phyloP scores from a whole-genome alignment of 225 moss, liverwort and hornwort species.

The Asterella californica region DNA sequence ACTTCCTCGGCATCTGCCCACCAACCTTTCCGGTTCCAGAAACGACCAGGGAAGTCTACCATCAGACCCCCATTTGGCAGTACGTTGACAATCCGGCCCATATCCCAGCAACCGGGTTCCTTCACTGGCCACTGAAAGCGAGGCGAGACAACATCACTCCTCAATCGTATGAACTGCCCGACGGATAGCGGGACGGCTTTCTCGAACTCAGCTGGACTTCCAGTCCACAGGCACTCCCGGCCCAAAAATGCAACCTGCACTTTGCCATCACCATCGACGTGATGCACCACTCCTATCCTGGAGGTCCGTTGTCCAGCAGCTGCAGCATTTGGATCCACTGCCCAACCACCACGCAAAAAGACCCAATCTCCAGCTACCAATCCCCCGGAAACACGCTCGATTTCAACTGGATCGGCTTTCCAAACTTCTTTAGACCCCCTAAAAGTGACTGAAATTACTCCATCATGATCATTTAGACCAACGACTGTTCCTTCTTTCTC shows the following conservation, averaged over 20 bases:
- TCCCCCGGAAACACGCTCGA: slow-evolving; percentile 79
- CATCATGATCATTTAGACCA: slow-evolving; percentile 65
- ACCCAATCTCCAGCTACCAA: slow-evolving; percentile 87
- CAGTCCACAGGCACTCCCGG: slow-evolving; percentile 71
- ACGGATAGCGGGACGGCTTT: slow-evolving; percentile 50
- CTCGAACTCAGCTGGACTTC: slow-evolving; percentile 65
- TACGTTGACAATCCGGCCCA: slow-evolving; percentile 69
- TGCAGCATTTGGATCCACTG: slow-evolving; percentile 35
- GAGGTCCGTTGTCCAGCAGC: slow-evolving; percentile 51
- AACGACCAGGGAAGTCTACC: slow-evolving; percentile 82
- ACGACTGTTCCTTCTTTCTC: slow-evolving; percentile 63
- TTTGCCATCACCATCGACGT: slow-evolving; percentile 64
- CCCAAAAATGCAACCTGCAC: slow-evolving; percentile 85
- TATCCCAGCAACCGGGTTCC: slow-evolving; percentile 74
- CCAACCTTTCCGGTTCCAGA: slow-evolving; percentile 77
- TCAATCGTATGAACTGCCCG: slow-evolving; percentile 75
- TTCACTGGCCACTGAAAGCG: slow-evolving; percentile 75
- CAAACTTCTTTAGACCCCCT: slow-evolving; percentile 72
- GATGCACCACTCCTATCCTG: slow-evolving; percentile 70
- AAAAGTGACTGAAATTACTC: slow-evolving; percentile 60
- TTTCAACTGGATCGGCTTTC: slow-evolving; percentile 85
- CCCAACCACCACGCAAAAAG: slow-evolving; percentile 57
- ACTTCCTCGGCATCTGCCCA: slow-evolving; percentile 94
- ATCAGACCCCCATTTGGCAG: slow-evolving; percentile 78
- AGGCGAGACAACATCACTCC: slow-evolving; percentile 56